These are phyloP conservation scores for Rubia yunnanensis DNA, from an alignment of 257 asterid genomes.

Conservation along the genomic window DNA sequence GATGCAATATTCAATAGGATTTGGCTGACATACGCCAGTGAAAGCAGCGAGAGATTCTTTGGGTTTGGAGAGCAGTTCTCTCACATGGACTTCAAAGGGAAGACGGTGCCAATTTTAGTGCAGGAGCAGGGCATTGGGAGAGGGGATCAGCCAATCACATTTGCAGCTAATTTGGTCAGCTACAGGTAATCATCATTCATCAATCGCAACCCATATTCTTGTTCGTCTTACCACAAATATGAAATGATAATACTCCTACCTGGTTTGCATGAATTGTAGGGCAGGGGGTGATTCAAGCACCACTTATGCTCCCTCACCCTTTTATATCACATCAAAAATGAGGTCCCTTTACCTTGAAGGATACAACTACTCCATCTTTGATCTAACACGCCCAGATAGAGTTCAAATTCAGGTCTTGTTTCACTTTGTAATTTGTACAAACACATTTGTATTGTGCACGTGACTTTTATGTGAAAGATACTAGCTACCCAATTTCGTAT, in stretches of 20 bases:
- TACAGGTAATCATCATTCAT: conserved; percentile 51
- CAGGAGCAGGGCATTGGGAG: conserved; percentile 98
- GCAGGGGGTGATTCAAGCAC: conserved; percentile 94
- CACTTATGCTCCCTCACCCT: conserved; percentile 96
- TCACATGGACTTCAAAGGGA: conserved; percentile 81
- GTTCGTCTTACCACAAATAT: no score
- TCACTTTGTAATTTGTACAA: background rate
- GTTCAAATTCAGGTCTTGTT: conserved; percentile 74
- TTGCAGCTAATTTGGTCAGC: conserved; percentile 93
- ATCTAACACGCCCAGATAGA: conserved; percentile 63
- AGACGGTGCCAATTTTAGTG: conserved; percentile 72
- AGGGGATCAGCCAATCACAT: conserved; percentile 95
- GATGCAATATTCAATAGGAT: conserved; percentile 49
- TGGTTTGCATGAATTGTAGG: conserved; percentile 34
- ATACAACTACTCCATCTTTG: conserved; percentile 75
- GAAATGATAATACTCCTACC: no score
- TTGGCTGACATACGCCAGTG: conserved; percentile 69
- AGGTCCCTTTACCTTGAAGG: conserved; percentile 89
- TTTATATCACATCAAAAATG: conserved; percentile 86
- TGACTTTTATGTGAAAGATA: no score
- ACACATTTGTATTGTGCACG: no score
- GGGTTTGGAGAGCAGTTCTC: conserved; percentile 98
- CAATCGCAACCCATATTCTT: no score
- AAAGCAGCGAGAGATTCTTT: conserved; percentile 57
- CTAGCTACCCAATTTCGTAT: background rate